phyloP scores from a whole-genome alignment of 495 filamentous ascomycete genomes.

The Hypoxylon rickii region DNA sequence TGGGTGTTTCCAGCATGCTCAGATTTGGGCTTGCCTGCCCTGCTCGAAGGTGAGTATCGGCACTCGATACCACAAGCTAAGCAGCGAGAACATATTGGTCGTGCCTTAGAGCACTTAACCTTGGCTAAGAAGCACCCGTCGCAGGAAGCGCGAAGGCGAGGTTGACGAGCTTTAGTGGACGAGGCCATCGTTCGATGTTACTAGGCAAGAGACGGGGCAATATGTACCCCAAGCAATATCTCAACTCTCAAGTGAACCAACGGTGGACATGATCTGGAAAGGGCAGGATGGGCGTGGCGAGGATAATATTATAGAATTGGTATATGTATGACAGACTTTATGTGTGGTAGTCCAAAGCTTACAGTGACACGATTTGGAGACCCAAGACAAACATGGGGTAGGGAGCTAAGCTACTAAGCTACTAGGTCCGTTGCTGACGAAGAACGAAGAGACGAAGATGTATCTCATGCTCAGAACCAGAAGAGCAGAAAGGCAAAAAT shows the following conservation, averaged over 20 bases:
- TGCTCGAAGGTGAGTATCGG: constrained; percentile 55
- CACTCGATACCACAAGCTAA: constrained; percentile 52
- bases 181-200: constrained; percentile 38
- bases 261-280: constrained; percentile 29
- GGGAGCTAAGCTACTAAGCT: constrained; percentile 25
- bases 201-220: constrained; percentile 9
- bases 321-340: constrained; percentile 25
- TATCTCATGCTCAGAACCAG: constrained; percentile 24
- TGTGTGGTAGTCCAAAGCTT: constrained; percentile 29
- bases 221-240: background rate
- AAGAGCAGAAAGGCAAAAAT: constrained; percentile 28
- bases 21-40: constrained; percentile 51
- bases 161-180: constrained; percentile 43
- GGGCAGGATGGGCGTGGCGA: constrained; percentile 21
- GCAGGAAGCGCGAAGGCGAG: constrained; percentile 55
- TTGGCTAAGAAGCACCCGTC: constrained; percentile 61
- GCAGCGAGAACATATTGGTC: constrained; percentile 55
- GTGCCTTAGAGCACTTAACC: constrained; percentile 58
- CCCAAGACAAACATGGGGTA: constrained; percentile 20
- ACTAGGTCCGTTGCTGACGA: constrained; percentile 18
- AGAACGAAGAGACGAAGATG: constrained; percentile 22
- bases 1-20: constrained; percentile 39
- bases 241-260: constrained; percentile 10
- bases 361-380: constrained; percentile 16
- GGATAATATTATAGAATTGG: constrained; percentile 30